Percentiles rank a stretch among this genome's conserved stretches.
Evolutionary conservation across 2,329 filamentous ascomycete genomes (phyloP).

Genomic region (Pseudovirgaria hyperparasitica): DNA sequence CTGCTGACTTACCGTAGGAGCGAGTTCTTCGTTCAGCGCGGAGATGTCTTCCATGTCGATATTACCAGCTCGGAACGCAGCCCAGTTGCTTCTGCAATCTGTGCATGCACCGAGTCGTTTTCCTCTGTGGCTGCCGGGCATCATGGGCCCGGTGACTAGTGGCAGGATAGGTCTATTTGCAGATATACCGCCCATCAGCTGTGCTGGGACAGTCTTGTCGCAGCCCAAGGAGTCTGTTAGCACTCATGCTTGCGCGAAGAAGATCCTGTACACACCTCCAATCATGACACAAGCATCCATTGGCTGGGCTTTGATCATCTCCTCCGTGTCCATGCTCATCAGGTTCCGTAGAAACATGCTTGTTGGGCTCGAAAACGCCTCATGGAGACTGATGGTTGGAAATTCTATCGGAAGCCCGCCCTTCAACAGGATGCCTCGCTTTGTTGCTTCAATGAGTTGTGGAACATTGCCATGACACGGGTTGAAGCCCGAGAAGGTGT

Average conservation of each 20-base stretch:
- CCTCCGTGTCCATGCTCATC: conserved; percentile 71
- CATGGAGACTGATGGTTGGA: conserved; percentile 59
- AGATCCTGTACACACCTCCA: conserved; percentile 43
- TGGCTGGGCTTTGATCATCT: conserved; percentile 63
- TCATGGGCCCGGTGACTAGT: conserved; percentile 61
- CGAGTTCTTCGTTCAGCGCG: conserved; percentile 58
- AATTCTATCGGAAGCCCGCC: conserved; percentile 61
- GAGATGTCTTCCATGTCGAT: conserved; percentile 62
- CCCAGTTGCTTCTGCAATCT: conserved; percentile 64
- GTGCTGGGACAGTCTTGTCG: conserved; percentile 62
- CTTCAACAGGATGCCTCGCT: conserved; percentile 52
- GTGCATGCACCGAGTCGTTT: conserved; percentile 59
- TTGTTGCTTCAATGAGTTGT: conserved; percentile 57
- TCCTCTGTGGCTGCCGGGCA: conserved; percentile 56
- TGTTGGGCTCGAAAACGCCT: conserved; percentile 56
- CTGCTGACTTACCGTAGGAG: conserved; percentile 44
- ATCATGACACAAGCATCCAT: conserved; percentile 56
- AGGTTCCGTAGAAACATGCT: conserved; percentile 65
- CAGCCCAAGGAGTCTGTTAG: no score
- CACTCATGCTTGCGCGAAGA: no score
- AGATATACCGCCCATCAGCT: conserved; percentile 64
- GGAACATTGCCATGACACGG: conserved; percentile 62
- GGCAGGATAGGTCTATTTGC: conserved; percentile 60
- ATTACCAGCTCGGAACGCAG: conserved; percentile 49
- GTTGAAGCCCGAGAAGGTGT: conserved; percentile 62